Evolutionary conservation across 2,329 filamentous ascomycete genomes (phyloP).

Genomic region (Colletotrichum shisoi): DNA sequence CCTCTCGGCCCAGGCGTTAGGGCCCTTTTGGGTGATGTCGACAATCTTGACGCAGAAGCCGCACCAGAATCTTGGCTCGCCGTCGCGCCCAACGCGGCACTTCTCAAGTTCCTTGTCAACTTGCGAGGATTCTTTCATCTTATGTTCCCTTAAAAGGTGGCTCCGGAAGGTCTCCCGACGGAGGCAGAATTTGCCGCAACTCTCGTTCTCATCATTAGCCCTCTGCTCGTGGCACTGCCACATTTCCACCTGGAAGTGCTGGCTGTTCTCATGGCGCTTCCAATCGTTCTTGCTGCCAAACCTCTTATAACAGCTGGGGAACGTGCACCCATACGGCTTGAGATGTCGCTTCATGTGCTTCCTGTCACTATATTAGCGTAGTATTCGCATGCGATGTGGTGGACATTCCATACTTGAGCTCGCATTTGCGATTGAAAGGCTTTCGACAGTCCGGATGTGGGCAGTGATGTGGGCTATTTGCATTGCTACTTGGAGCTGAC

Average conservation of each 20-base stretch:
- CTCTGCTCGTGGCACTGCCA: constrained; percentile 71
- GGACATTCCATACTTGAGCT: constrained; percentile 61
- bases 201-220: constrained; percentile 25
- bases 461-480: constrained; percentile 22
- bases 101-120: constrained; percentile 58
- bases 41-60: constrained; percentile 76
- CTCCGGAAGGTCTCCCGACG: constrained; percentile 65
- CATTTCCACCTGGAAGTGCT: constrained; percentile 75
- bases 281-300: constrained; percentile 96
- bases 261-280: constrained; percentile 87
- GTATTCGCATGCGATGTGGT: constrained; percentile 1
- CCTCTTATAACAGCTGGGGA: constrained; percentile 69
- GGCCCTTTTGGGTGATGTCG: constrained; percentile 57
- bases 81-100: constrained; percentile 70
- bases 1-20: constrained; percentile 64
- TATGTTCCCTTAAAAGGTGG: constrained; percentile 67
- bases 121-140: constrained; percentile 43
- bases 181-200: constrained; percentile 68
- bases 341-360: constrained; percentile 86
- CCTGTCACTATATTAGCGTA: constrained; percentile 54
- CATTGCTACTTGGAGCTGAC: neutral
- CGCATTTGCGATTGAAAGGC: constrained; percentile 59
- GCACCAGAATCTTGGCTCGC: constrained; percentile 79
- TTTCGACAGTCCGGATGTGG: constrained; percentile 53
- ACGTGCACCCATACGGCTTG: constrained; percentile 84